Percentiles rank a stretch among this genome's conserved stretches.
phyloP scores from a whole-genome alignment of 352 stramenopile genomes.

The Pythium graminicola region DNA sequence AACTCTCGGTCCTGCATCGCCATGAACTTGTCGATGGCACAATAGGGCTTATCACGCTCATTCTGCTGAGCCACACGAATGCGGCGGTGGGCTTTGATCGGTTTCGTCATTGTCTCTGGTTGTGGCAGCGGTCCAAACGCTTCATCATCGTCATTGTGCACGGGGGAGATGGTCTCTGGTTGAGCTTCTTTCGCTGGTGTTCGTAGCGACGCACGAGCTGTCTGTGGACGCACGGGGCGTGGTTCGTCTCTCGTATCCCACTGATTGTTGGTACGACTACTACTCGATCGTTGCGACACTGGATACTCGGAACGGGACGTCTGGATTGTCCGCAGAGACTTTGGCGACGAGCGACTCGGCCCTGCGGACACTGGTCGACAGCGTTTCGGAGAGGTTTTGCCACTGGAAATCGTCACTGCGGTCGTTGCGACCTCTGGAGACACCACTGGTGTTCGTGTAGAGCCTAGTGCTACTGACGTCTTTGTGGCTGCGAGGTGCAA shows the following conservation, averaged over 20 bases:
- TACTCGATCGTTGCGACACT: no score
- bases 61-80: slow-evolving; percentile 59
- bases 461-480: slow-evolving; percentile 5
- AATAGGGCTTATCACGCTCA: slow-evolving; percentile 64
- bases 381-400: slow-evolving; percentile 56
- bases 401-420: slow-evolving; percentile 18
- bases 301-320: slow-evolving; percentile 52
- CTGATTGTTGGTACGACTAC: no score
- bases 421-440: background rate
- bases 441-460: background rate
- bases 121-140: no score
- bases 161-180: background rate
- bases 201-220: slow-evolving; percentile 3
- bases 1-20: slow-evolving; percentile 28
- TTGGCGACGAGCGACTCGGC: slow-evolving; percentile 35
- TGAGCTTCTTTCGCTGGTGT: background rate
- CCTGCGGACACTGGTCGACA: slow-evolving; percentile 56
- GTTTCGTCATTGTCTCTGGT: background rate
- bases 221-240: background rate
- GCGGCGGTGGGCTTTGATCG: slow-evolving; percentile 19
- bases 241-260: background rate
- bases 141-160: background rate
- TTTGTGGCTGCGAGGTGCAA: slow-evolving; percentile 47
- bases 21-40: slow-evolving; percentile 49
- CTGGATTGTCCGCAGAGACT: slow-evolving; percentile 36